Evolutionary conservation across 345 rosid species (phyloP).

Genomic region (Firmiana major): DNA sequence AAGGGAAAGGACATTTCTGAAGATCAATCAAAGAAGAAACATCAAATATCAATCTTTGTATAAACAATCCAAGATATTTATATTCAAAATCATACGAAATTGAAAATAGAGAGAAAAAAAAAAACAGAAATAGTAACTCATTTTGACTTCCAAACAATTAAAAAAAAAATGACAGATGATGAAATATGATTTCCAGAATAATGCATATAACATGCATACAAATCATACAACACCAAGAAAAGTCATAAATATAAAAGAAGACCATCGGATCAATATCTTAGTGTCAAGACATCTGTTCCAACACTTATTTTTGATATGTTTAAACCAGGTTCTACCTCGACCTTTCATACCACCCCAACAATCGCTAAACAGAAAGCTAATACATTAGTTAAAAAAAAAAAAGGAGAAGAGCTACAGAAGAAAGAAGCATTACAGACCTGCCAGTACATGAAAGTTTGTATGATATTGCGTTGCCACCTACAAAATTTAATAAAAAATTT

Average conservation of each 20-base stretch:
- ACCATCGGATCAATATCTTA: neutral
- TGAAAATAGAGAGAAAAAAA: neutral
- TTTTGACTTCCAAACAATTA: neutral
- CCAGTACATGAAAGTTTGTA: constrained; percentile 99
- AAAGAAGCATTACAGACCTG: constrained; percentile 49
- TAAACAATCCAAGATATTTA: neutral
- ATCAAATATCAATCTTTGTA: neutral
- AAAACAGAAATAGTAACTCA: neutral
- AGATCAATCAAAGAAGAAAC: neutral
- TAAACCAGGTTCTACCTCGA: neutral
- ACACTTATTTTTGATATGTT: neutral
- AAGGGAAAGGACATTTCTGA: neutral
- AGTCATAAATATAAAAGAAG: neutral
- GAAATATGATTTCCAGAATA: neutral
- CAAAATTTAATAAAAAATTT: constrained; percentile 11
- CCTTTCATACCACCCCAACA: neutral
- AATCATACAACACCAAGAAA: neutral
- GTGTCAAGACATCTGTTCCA: neutral
- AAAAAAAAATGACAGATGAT: neutral
- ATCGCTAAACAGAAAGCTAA: neutral
- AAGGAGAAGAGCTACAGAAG: neutral
- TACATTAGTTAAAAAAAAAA: neutral
- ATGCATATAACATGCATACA: neutral
- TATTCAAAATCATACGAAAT: neutral
- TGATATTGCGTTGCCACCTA: constrained; percentile 98